Base-by-base conservation (phyloP, 2,329 filamentous ascomycete genomes). In the Coniella vitis region DNA sequence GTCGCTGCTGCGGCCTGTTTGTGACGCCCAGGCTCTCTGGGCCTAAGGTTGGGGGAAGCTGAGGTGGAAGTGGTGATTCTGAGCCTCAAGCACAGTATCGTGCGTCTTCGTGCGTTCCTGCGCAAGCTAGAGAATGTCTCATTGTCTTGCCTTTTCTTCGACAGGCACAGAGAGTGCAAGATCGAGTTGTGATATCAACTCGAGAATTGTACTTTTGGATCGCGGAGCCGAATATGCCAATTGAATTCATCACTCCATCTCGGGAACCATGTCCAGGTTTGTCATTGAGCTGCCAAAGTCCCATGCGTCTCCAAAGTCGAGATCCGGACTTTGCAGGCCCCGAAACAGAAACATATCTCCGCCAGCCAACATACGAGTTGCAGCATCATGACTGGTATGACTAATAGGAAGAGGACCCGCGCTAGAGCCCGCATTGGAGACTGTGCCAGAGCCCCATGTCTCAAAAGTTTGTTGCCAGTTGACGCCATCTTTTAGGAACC, bases 401-500 rank as follows among this genome's bases (percentile, higher is more conserved):
- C 16, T 21, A 14, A 19, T 49, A 13, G 35, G 17, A 7, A 43
- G 34, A 12, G 38, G 21, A 13, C 14, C 40, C 8, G 20, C 25
- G 5, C 64, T 60, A 46, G 71, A 60, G 31, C 69, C 71, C 77
- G 77, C 25, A 29, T 5, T 5, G 25, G 38, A 21, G 17, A 14
- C 40, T 14, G 22, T 25, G 5, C 64, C 61, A 47, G 71, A 60
- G 31, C 69, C 71, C 77, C 77, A 81, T 3, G 68, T 63, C 47
- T 78, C 71, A 56, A 80, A 81, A 52, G 76, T 72, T 47, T 78
- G 74, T 50, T 80, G 75, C 75, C 76, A 79, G 52, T 69, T 75
- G 21, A 73, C 75, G 16, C 76, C 72, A 51, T 81, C 78, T 46
- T 71, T 78, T 17, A 81, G 61, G 55, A 79, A 76, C 74, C 75